Evolutionary conservation across 768 basidiomycete species (phyloP), one percentile per base, ranked within the genome.

Genomic region (Stropharia rugosoannulata): DNA sequence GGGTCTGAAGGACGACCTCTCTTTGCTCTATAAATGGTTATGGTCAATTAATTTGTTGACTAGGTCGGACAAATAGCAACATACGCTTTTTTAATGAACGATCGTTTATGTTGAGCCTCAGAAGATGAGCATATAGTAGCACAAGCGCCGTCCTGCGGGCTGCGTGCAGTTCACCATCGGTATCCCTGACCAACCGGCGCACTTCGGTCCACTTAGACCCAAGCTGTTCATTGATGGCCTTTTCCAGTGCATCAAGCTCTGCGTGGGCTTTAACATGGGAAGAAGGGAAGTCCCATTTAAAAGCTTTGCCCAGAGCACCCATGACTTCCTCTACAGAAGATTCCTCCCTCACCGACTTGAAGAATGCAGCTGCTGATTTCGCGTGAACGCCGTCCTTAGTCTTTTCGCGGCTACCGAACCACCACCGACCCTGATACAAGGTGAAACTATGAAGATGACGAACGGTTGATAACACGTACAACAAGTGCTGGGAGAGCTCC

Each of bases 311-410:
- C 16, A 98, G 75, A 3, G 88, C 80, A 16, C 81, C 80, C 55
- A 97, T 68, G 10, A 96, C 77, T 44, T 92, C 87, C 29, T 82
- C 76, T 60, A 93, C 81, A 0, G 78, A 79, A 7, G 89, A 86
- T 22, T 88, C 85, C 66, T 99, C 96, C 27, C 80, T 83, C n/a
- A 98, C 62, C 4, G 80, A 76, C 67, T 89, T 92, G 86, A 97
- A 99, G 75, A 94, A 94, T 0, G 80, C 75, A 29, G 93, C 85
- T 2, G 96, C 96, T 0, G 93, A 91, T 39, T 75, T 77, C 19
- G 87, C 84, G 57, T 92, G 77, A 54, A 97, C 80, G 40, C 94
- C 93, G 60, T 99, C 97, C 70, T 97, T 95, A 13, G 97, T 99
- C 70, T 83, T 87, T 60, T 85, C 79, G 54, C 90, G 81, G 62